These are phyloP conservation scores for Reutealis trisperma DNA, from an alignment of 345 rosid genomes.

Conservation along the genomic window DNA sequence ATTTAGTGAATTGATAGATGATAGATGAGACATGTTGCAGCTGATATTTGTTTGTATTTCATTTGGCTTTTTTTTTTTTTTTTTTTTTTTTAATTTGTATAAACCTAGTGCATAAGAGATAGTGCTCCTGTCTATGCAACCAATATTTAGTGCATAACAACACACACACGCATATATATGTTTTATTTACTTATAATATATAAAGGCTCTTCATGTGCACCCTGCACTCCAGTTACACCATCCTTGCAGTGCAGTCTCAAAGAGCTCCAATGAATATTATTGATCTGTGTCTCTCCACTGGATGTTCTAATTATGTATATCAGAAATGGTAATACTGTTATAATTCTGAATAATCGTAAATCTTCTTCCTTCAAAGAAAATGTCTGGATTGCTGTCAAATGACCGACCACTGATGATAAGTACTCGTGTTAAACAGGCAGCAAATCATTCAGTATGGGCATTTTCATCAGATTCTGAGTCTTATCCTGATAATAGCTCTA, in stretches of 20 bases:
- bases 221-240: not conserved
- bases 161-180: too few relatives aligned
- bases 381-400: not conserved
- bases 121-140: too few relatives aligned
- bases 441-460: slow-evolving; percentile 41
- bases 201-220: not conserved
- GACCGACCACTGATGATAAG: slow-evolving; percentile 18
- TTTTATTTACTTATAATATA: too few relatives aligned
- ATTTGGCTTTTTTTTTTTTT: too few relatives aligned
- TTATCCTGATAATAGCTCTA: slow-evolving; percentile 34
- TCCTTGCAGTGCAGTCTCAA: not conserved
- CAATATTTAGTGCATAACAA: too few relatives aligned
- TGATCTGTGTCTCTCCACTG: not conserved
- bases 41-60: too few relatives aligned
- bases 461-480: slow-evolving; percentile 84
- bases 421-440: slow-evolving; percentile 40
- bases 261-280: not conserved
- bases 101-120: too few relatives aligned
- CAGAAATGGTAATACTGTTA: not conserved
- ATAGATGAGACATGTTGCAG: too few relatives aligned
- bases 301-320: not conserved
- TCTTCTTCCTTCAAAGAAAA: not conserved
- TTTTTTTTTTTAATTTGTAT: too few relatives aligned
- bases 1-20: too few relatives aligned
- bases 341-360: not conserved